Conservation (phyloP, 2,329 filamentous ascomycete species). For the Raffaelea arxii region DNA sequence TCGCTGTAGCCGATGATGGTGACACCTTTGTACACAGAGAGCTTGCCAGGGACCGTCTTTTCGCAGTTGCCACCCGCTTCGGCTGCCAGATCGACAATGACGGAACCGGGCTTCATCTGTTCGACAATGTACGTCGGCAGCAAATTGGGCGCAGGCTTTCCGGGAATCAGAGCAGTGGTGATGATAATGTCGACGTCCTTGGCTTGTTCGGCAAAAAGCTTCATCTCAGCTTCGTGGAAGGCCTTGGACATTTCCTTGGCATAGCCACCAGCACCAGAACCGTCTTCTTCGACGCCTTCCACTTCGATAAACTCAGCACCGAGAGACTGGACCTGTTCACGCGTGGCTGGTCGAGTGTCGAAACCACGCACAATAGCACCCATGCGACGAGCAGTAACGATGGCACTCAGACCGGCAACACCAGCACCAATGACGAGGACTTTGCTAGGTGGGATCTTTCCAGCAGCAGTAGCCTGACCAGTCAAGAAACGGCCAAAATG, state of each 20-base stretch:
- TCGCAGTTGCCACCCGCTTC: conserved; percentile 86
- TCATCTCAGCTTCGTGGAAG: conserved; percentile 89
- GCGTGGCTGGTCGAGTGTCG: conserved; percentile 78
- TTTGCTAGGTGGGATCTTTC: conserved; percentile 83
- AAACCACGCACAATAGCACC: conserved; percentile 86
- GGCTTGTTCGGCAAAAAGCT: conserved; percentile 79
- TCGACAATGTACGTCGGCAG: conserved; percentile 73
- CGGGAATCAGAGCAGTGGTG: conserved; percentile 85
- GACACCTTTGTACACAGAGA: conserved; percentile 64
- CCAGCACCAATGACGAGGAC: conserved; percentile 85
- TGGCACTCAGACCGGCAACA: conserved; percentile 80
- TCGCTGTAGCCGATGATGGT: conserved; percentile 87
- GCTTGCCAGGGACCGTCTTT: conserved; percentile 63
- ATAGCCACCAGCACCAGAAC: conserved; percentile 75
- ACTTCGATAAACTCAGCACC: conserved; percentile 88
- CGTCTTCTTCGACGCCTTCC: conserved; percentile 66
- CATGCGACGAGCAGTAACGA: conserved; percentile 75
- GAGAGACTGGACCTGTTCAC: conserved; percentile 83
- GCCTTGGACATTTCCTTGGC: conserved; percentile 92
- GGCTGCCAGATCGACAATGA: conserved; percentile 79
- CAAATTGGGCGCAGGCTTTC: conserved; percentile 70
- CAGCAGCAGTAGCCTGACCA: conserved; percentile 82
- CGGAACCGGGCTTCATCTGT: conserved; percentile 83
- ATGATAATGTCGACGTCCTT: conserved; percentile 87
- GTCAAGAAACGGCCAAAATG: conserved; percentile 82